A percentile compares a stretch with the other conserved stretches of the same genome.
Evolutionary conservation across 768 basidiomycete genomes (phyloP).

Genomic region (Lactifluus piperatus): DNA sequence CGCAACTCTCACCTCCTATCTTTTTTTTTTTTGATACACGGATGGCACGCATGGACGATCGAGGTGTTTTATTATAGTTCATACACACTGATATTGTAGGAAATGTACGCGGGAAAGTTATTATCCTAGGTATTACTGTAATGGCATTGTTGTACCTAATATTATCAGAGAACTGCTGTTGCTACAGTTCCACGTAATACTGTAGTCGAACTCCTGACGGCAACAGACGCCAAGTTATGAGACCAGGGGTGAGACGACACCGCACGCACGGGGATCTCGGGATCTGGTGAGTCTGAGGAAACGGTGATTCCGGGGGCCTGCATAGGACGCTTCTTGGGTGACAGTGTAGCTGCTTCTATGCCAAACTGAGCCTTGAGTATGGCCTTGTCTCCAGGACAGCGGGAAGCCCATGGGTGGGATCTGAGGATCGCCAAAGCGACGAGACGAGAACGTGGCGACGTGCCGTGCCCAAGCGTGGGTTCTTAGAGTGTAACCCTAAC

Average conservation of each 20-base stretch:
- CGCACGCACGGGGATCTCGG: conserved; percentile 7
- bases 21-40: conserved; percentile 7
- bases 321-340: not conserved
- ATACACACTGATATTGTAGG: conserved; percentile 1
- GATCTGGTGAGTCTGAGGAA: not conserved
- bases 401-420: not conserved
- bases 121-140: conserved; percentile 12
- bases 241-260: not conserved
- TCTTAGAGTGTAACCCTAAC: not conserved
- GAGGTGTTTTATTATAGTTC: conserved; percentile 4
- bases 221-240: not conserved
- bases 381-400: conserved; percentile 16
- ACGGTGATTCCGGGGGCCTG: not conserved
- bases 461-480: not conserved
- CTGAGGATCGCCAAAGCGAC: conserved; percentile 16
- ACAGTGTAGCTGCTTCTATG: conserved; percentile 6
- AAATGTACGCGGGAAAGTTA: conserved; percentile 11
- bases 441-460: conserved; percentile 12
- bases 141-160: conserved; percentile 7
- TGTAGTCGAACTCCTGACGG: not conserved
- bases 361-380: not conserved
- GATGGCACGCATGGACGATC: conserved; percentile 14
- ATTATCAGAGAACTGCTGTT: conserved; percentile 1
- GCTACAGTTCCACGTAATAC: conserved; percentile 9
- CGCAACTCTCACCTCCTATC: conserved; percentile 1